Evolutionary conservation across 768 basidiomycete species (phyloP).

Genomic region (Leccinum uliginosum): DNA sequence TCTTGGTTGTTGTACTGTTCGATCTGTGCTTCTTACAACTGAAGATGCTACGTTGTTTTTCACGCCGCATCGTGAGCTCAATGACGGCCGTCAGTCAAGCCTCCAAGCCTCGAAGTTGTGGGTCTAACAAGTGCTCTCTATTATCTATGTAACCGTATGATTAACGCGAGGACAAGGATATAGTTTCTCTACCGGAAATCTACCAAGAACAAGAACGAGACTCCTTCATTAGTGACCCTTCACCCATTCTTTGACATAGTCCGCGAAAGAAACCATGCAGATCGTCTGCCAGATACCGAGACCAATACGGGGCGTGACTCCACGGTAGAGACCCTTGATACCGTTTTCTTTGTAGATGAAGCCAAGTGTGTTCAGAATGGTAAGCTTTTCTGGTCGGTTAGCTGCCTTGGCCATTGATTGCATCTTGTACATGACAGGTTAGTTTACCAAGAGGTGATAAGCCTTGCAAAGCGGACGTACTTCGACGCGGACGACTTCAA

Average conservation of each 20-base stretch:
- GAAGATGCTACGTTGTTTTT: too few relatives aligned
- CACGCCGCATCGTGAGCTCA: background rate
- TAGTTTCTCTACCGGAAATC: constrained; percentile 21
- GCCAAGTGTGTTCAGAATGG: constrained; percentile 84
- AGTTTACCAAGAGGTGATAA: background rate
- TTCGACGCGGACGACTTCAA: constrained; percentile 96
- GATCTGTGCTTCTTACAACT: too few relatives aligned
- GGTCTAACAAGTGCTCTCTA: background rate
- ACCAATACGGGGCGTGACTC: constrained; percentile 94
- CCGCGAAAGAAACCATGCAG: constrained; percentile 98
- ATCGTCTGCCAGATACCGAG: constrained; percentile 97
- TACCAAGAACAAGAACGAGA: background rate
- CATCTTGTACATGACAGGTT: constrained; percentile 58
- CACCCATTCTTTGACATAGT: constrained; percentile 90
- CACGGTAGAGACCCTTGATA: constrained; percentile 93
- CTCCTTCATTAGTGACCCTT: constrained; percentile 35
- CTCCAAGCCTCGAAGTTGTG: too few relatives aligned
- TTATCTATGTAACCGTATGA: constrained; percentile 10
- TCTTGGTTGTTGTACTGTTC: too few relatives aligned
- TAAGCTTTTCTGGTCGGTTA: constrained; percentile 88
- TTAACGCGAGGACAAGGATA: constrained; percentile 15
- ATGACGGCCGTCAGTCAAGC: background rate
- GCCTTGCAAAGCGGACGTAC: constrained; percentile 34
- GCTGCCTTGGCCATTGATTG: constrained; percentile 93
- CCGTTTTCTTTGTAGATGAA: constrained; percentile 98